Evolutionary conservation across 1,284 basidiomycete genomes (phyloP).

Genomic region (Phlebopus sp.): DNA sequence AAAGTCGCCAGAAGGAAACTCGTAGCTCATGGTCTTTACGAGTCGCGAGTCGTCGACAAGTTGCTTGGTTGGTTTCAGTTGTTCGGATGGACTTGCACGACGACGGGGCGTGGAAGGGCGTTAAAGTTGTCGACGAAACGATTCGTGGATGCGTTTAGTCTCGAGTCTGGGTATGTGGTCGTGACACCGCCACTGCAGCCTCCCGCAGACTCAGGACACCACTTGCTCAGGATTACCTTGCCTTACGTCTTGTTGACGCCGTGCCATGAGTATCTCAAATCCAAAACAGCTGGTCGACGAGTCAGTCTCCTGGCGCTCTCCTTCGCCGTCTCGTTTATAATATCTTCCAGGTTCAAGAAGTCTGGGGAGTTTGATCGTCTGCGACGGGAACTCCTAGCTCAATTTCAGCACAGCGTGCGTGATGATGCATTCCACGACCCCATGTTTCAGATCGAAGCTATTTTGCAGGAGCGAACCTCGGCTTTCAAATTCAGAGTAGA

Average conservation of each 20-base stretch:
- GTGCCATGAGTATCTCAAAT: constrained; percentile 37
- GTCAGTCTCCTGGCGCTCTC: constrained; percentile 35
- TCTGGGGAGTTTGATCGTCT: constrained; percentile 77
- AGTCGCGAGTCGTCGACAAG: neutral
- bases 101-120: neutral
- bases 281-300: constrained; percentile 60
- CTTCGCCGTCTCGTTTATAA: neutral
- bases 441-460: neutral
- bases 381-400: constrained; percentile 58
- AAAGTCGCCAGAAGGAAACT: constrained; percentile 42
- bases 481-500: constrained; percentile 56
- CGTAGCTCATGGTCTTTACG: neutral
- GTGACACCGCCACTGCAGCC: neutral
- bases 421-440: constrained; percentile 25
- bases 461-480: constrained; percentile 45
- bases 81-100: no score
- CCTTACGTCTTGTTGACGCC: neutral
- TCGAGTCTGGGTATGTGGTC: neutral
- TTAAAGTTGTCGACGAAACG: neutral
- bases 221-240: neutral
- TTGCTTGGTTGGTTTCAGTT: no score
- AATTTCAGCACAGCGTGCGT: constrained; percentile 60
- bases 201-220: no score
- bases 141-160: neutral
- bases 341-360: constrained; percentile 62